phyloP scores from a whole-genome alignment of 2,329 filamentous ascomycete species.

The Catunica adiposa region DNA sequence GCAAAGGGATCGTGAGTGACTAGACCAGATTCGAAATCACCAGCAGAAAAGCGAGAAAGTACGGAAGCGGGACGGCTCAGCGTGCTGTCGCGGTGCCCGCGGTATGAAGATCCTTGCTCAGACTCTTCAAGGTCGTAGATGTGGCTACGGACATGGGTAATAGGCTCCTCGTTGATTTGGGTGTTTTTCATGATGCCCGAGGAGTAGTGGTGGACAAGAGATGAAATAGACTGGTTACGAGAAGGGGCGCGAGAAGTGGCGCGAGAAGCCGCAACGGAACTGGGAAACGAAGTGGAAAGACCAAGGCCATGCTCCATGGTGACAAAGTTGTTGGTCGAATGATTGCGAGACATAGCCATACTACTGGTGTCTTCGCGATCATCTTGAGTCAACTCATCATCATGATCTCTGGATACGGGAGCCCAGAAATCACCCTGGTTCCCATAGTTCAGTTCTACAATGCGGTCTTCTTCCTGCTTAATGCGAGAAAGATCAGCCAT shows the following conservation, averaged over 20 bases:
- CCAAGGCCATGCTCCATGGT: conserved; percentile 19
- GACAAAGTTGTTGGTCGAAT: conserved; percentile 26
- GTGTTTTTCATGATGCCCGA: conserved; percentile 1
- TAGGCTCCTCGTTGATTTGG: conserved; percentile 4
- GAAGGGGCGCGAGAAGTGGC: conserved; percentile 32
- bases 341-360: conserved; percentile 27
- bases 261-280: conserved; percentile 25
- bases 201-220: conserved; percentile 17
- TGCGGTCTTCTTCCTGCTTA: conserved; percentile 34
- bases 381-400: not conserved
- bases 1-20: conserved; percentile 48
- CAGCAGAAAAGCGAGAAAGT: conserved; percentile 45
- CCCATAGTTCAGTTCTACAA: conserved; percentile 27
- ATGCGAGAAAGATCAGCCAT: conserved; percentile 41
- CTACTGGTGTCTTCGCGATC: conserved; percentile 27
- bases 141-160: not conserved
- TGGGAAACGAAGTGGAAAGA: conserved; percentile 21
- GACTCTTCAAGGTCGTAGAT: conserved; percentile 30
- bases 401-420: not conserved
- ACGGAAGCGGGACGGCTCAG: conserved; percentile 69
- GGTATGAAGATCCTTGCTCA: conserved; percentile 14
- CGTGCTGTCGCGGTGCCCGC: conserved; percentile 46
- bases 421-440: conserved; percentile 57
- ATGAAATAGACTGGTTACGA: conserved; percentile 30
- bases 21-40: conserved; percentile 37